Evolutionary conservation across 2,329 filamentous ascomycete species (phyloP).

Genomic region (Harringtonia lauricola): DNA sequence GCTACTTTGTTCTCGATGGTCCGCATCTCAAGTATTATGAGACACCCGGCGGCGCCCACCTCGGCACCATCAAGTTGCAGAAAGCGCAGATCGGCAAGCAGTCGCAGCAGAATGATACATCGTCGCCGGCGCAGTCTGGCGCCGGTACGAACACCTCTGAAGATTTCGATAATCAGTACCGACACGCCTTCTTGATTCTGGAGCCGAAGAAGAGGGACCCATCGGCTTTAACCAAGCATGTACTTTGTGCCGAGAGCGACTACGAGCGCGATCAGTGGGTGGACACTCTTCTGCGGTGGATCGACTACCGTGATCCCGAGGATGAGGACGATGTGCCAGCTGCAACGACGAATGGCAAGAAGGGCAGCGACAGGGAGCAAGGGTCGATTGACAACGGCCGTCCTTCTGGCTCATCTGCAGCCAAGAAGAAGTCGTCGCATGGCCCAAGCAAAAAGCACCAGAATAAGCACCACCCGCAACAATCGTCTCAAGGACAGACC

Average conservation of each 20-base stretch:
- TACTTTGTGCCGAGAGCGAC: slow-evolving; percentile 92
- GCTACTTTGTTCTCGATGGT: slow-evolving; percentile 50
- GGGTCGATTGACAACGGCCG: slow-evolving; percentile 17
- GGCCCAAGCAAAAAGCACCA: slow-evolving; percentile 32
- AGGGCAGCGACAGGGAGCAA: slow-evolving; percentile 28
- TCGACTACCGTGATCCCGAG: slow-evolving; percentile 58
- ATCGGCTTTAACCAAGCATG: slow-evolving; percentile 76
- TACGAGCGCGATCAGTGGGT: slow-evolving; percentile 90
- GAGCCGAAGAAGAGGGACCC: slow-evolving; percentile 97
- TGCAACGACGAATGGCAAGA: slow-evolving; percentile 15
- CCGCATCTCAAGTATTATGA: slow-evolving; percentile 80
- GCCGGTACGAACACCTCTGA: slow-evolving; percentile 40
- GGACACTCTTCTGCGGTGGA: slow-evolving; percentile 77
- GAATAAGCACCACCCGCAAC: slow-evolving; percentile 17
- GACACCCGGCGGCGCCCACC: slow-evolving; percentile 74
- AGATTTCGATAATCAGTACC: slow-evolving; percentile 84
- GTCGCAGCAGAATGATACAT: slow-evolving; percentile 51
- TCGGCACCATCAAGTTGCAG: slow-evolving; percentile 86
- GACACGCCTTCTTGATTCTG: slow-evolving; percentile 88
- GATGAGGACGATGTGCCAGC: slow-evolving; percentile 32
- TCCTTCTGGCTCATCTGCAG: background rate
- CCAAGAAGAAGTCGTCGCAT: slow-evolving; percentile 28
- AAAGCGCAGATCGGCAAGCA: slow-evolving; percentile 93
- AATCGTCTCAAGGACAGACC: slow-evolving; percentile 11
- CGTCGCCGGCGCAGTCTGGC: slow-evolving; percentile 53